Base-by-base conservation (phyloP, 1,284 basidiomycete genomes). In the Sanghuangporus sanghuang region DNA sequence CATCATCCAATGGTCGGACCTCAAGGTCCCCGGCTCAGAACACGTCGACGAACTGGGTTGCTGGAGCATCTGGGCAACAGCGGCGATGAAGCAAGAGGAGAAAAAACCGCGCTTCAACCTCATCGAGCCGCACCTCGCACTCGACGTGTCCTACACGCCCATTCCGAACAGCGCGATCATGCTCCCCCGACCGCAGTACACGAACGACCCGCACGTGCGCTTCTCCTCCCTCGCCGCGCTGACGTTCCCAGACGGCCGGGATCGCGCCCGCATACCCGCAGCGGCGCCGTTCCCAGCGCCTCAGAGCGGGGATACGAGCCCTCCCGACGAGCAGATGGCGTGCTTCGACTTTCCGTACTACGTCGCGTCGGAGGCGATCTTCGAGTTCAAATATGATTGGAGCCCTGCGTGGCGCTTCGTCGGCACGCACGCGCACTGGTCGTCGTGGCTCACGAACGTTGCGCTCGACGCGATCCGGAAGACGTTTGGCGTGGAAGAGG, bases 31-130 rank as follows among this genome's bases (percentile, higher is more conserved):
- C 5, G 64, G 68, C 83, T 85, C 64, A 81, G 85, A 68, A 69
- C 84, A 49, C 76, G 78, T 2, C 75, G 87, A 91, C 36, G 79
- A 83, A 16, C 67, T 90, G 21, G 88, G 88, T n/a, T 90, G 88
- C 72, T 90, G 88, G 88, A 67, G 65, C 18, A 50, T 62, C 7
- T 72, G 70, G 69, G 58, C 62, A 6, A 58, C 66, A n/a, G 49
- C 57, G 27, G 46, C 48, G 42, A 21, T 57, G 18, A 21, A 1
- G 21, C 35, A 36, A 46, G 69, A 73, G 12, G 81, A 84, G 38
- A 68, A 73, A 21, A 67, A 68, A 12, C 81, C 87, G 11, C 79
- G 86, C 21, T 65, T 70, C 16, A 86, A 82, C 67, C 67, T 69
- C 14, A 75, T 80, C 6, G 76, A 81, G 0, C 64, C 70, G 2